Base-by-base conservation (phyloP, 495 filamentous ascomycete species). In the Penicillium coprophilum region DNA sequence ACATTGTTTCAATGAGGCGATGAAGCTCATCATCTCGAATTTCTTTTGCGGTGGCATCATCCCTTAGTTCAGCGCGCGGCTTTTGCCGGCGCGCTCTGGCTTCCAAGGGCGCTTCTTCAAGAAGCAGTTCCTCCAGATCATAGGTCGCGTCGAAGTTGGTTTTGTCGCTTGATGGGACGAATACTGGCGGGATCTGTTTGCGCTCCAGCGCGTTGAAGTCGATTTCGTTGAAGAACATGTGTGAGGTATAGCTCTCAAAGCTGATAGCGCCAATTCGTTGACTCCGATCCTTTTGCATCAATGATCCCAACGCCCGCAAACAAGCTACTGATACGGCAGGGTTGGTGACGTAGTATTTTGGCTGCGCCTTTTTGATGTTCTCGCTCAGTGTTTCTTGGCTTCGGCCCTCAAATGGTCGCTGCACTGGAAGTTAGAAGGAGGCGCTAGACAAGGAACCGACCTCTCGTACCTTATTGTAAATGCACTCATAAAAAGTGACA, bases 111-210 rank as follows among this genome's bases (percentile, higher is more conserved):
- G 94, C 95, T 69, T 98, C 94, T 73, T 98, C 95, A 46, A 98
- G 73, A 21, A 98, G 73, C 27, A 98, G 73, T 69, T 98, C 94
- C 67, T 98, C 94, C 51, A 98, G 72, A 72, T 98, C 94, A 67
- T 98, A 98, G 1, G 94, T 98, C 5, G 94, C 94, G 73, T 98
- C 94, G 59, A 98, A 98, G 71, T 98, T 98, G 6, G 95, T 96
- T 81, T 98, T 98, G 48, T 98, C 94, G 46, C 90, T 89, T 1
- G 92, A 96, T 6, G 94, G 94, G 21, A 84, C 79, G 74, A 98
- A 98, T 0, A 97, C 84, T 0, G 94, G 93, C 47, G 93, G 87
- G 54, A 96, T 84, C 69, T 96, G 87, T 67, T 97, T 98, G 49
- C 86, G 77, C 68, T 95, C 90, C 32, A 98, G 72, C 2, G 87